A percentile compares a stretch with the other conserved stretches of the same genome.
Evolutionary conservation across 129 eudicot species (phyloP).

Genomic region (Ambrosia artemisiifolia): DNA sequence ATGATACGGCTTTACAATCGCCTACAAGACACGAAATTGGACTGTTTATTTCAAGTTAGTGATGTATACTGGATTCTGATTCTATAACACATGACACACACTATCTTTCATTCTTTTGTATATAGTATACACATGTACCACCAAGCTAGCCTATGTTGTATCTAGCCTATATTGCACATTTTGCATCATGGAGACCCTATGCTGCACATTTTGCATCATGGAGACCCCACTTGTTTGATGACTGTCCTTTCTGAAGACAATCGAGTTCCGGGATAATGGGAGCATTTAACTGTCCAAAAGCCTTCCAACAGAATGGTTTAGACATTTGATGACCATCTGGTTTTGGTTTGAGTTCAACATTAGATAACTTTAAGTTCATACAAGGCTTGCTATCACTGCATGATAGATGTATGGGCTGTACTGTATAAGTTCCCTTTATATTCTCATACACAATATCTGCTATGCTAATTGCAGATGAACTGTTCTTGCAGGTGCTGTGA

Average conservation of each 20-base stretch:
- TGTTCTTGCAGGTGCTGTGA: conserved; percentile 62
- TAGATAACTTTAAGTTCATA: conserved; percentile 48
- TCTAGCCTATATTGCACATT: conserved; percentile 40
- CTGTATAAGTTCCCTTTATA: conserved; percentile 79
- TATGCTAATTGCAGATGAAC: conserved; percentile 67
- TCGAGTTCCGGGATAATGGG: conserved; percentile 60
- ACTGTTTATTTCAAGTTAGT: background rate
- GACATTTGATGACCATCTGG: conserved; percentile 44
- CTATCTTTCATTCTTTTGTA: background rate
- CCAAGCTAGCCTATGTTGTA: conserved; percentile 16
- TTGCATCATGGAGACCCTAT: conserved; percentile 22
- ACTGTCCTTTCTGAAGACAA: conserved; percentile 59
- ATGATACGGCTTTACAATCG: no score
- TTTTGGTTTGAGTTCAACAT: conserved; percentile 53
- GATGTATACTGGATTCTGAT: background rate
- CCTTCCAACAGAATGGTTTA: conserved; percentile 79
- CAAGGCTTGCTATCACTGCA: conserved; percentile 89
- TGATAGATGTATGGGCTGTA: conserved; percentile 74
- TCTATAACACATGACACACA: conserved; percentile 8
- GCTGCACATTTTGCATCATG: conserved; percentile 48
- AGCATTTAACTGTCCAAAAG: conserved; percentile 57
- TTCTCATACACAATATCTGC: conserved; percentile 55
- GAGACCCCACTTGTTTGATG: conserved; percentile 39
- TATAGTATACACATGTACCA: conserved; percentile 15
- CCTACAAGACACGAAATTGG: background rate